These are phyloP conservation scores for Clarireedia monteithiana DNA, from an alignment of 2,329 filamentous ascomycete genomes.

Conservation along the genomic window DNA sequence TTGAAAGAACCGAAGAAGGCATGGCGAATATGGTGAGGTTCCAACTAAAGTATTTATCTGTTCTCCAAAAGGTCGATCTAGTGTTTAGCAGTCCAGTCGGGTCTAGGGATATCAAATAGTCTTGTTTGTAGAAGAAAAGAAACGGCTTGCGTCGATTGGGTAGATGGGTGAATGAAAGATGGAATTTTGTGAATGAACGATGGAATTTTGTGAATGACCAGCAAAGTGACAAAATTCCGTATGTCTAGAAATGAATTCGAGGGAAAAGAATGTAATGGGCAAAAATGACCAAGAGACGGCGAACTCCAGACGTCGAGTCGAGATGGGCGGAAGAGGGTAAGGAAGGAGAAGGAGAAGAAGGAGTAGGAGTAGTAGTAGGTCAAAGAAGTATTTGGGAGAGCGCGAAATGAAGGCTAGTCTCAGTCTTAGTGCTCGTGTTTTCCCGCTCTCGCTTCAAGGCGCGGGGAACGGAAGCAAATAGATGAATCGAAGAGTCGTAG, in stretches of 20 bases:
- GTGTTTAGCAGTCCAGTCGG: neutral
- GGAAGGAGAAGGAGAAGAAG: neutral
- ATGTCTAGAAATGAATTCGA: neutral
- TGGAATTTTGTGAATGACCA: constrained; percentile 11
- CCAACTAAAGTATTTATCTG: neutral
- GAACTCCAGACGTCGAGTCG: constrained; percentile 1
- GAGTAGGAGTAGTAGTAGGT: neutral
- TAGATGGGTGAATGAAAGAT: constrained; percentile 3
- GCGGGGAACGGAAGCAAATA: neutral
- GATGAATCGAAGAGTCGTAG: neutral
- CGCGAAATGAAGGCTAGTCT: neutral
- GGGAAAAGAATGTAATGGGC: constrained; percentile 6
- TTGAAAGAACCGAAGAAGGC: constrained; percentile 17
- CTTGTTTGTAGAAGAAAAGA: neutral
- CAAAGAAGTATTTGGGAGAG: neutral
- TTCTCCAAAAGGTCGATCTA: neutral
- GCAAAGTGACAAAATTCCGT: constrained; percentile 1
- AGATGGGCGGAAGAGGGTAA: neutral
- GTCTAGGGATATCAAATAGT: neutral
- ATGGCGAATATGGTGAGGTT: constrained; percentile 9
- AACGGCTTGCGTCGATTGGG: constrained; percentile 6
- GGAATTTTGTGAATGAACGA: constrained; percentile 9
- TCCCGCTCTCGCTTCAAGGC: too few species aligned
- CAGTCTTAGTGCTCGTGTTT: neutral
- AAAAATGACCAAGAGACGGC: neutral